A percentile compares a stretch with the other conserved stretches of the same genome.
Conservation (phyloP, 768 basidiomycete genomes). For the Rhodotorula toruloides region DNA sequence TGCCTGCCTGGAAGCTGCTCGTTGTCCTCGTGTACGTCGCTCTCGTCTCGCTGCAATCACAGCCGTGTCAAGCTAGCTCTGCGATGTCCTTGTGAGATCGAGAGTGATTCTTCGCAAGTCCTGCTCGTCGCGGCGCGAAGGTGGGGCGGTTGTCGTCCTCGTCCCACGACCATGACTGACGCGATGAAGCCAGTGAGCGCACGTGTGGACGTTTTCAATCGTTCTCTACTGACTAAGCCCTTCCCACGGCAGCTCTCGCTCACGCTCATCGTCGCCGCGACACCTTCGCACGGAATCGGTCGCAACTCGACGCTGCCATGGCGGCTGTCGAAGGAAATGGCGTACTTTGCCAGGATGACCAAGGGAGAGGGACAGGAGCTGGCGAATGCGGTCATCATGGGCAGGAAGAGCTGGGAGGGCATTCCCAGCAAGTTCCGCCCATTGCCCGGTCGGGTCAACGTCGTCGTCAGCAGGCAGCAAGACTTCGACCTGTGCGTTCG, state of each 20-base stretch:
- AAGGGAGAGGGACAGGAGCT: slow-evolving; percentile 51
- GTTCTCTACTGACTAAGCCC: not conserved
- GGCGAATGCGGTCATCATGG: slow-evolving; percentile 83
- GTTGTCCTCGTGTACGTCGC: too few relatives aligned
- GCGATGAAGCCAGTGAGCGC: slow-evolving; percentile 23
- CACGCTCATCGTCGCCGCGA: slow-evolving; percentile 91
- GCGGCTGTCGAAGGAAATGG: slow-evolving; percentile 80
- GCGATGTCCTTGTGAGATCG: too few relatives aligned
- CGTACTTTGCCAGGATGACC: slow-evolving; percentile 84
- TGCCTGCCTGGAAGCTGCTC: too few relatives aligned
- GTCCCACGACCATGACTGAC: not conserved
- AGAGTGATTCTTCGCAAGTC: too few relatives aligned
- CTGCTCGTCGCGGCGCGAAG: not conserved
- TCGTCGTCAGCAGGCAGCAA: slow-evolving; percentile 64
- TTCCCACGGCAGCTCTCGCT: slow-evolving; percentile 44
- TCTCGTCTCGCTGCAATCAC: too few relatives aligned
- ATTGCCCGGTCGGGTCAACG: slow-evolving; percentile 65
- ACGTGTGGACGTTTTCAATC: too few relatives aligned
- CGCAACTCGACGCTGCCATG: slow-evolving; percentile 71
- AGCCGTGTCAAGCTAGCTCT: too few relatives aligned
- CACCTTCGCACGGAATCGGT: slow-evolving; percentile 80
- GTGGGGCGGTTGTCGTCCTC: not conserved
- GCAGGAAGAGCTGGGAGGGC: slow-evolving; percentile 94
- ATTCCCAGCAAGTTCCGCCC: slow-evolving; percentile 82
- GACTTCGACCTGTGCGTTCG: slow-evolving; percentile 61